A percentile compares a stretch with the other conserved stretches of the same genome.
These are phyloP conservation scores for Macrophomina tecta DNA, from an alignment of 2,329 filamentous ascomycete genomes.

Conservation along the genomic window DNA sequence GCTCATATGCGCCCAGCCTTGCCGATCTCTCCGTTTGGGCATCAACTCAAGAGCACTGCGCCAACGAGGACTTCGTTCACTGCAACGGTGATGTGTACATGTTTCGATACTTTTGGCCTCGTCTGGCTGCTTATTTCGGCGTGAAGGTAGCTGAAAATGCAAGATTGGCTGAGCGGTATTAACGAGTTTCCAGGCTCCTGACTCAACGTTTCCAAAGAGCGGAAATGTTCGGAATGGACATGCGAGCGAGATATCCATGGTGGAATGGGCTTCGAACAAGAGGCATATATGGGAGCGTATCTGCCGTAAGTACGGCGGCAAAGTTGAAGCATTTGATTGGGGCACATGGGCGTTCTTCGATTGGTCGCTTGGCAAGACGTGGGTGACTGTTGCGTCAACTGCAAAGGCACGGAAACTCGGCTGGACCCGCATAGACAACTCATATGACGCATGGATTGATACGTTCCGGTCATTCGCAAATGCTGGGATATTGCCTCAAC, in stretches of 20 bases:
- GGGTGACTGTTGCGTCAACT: constrained; percentile 1
- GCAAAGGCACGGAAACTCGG: background rate
- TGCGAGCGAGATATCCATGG: background rate
- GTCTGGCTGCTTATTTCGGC: constrained; percentile 46
- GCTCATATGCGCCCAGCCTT: constrained; percentile 43
- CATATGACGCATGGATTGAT: background rate
- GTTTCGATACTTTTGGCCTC: constrained; percentile 51
- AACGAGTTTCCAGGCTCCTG: background rate
- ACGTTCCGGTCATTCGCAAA: background rate
- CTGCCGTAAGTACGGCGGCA: background rate
- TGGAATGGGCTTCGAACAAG: constrained; percentile 2
- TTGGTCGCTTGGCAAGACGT: background rate
- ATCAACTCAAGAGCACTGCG: constrained; percentile 37
- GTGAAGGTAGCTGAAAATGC: constrained; percentile 30
- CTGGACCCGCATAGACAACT: background rate
- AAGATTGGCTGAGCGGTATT: background rate
- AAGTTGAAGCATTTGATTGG: background rate
- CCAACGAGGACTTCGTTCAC: constrained; percentile 51
- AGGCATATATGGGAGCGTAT: background rate
- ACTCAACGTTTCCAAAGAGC: background rate
- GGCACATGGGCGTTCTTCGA: constrained; percentile 7
- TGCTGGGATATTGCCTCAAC: background rate
- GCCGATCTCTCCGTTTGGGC: constrained; percentile 49
- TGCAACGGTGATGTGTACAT: constrained; percentile 48
- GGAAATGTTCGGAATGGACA: background rate